phyloP scores from a whole-genome alignment of 148 eudicot genomes.

The Fagopyrum homotropicum region DNA sequence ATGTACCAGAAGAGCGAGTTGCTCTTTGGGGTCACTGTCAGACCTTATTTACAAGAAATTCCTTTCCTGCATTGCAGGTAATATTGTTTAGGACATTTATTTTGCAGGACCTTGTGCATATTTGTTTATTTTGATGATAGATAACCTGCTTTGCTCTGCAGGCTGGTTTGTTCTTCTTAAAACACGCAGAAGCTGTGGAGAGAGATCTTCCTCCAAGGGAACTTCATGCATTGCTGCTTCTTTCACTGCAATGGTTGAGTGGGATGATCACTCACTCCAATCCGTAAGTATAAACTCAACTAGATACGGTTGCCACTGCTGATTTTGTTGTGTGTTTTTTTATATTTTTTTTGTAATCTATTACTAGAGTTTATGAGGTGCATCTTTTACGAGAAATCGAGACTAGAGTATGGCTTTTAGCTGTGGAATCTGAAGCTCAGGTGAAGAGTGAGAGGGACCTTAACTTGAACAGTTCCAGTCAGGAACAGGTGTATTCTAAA shows the following conservation, averaged over 20 bases:
- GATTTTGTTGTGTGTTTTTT: background rate
- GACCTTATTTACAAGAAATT: slow-evolving; percentile 65
- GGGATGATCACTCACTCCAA: slow-evolving; percentile 68
- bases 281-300: slow-evolving; percentile 50
- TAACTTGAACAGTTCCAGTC: slow-evolving; percentile 30
- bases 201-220: slow-evolving; percentile 86
- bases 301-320: background rate
- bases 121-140: background rate
- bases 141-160: slow-evolving; percentile 22
- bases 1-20: slow-evolving; percentile 89
- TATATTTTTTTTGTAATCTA: background rate
- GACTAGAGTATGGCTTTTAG: slow-evolving; percentile 94
- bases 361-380: slow-evolving; percentile 62
- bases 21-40: slow-evolving; percentile 99
- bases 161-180: slow-evolving; percentile 91
- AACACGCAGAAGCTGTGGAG: slow-evolving; percentile 88
- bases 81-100: background rate
- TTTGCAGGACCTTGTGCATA: background rate
- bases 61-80: slow-evolving; percentile 86
- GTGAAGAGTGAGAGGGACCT: slow-evolving; percentile 63
- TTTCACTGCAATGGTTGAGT: slow-evolving; percentile 93
- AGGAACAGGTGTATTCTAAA: slow-evolving; percentile 49
- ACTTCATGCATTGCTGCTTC: slow-evolving; percentile 77
- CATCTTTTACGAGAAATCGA: slow-evolving; percentile 93
- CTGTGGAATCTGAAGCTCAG: slow-evolving; percentile 93